Evolutionary conservation across 2,329 filamentous ascomycete genomes (phyloP), one percentile per base, ranked within the genome.

Genomic region (Aspergillus quadricinctus): DNA sequence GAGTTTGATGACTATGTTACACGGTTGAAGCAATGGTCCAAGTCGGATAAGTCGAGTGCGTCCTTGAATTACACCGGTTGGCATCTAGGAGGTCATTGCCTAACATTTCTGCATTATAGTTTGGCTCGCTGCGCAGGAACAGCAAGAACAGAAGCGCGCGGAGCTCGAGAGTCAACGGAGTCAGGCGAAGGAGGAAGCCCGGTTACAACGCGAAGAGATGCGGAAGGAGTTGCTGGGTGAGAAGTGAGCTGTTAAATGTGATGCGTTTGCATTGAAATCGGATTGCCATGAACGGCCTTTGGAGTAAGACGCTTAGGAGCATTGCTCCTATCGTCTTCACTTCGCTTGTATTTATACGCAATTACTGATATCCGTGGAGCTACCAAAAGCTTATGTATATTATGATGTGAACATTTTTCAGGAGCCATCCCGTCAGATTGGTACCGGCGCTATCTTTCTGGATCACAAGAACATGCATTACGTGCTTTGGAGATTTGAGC

Each of bases 1-100:
- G 92, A 97, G 57, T 96, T 96, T 66, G 89, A 97, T 69, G 83
- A 92, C 55, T 97, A 96, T 69, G 89, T 97, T 28, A 82, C 70
- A 50, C 86, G 87, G 66, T 75, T 99, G 70, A 97, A 96, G 80
- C 85, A 93, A 66, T 90, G 92, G 72, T 89, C 90, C 27, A 95
- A 92, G 78, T 94, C 88, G 14, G 88, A 96, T 70, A 96, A 93
- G 77, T 90, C 90, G 46, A 96, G 92, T 96, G 81, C 59, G 71
- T 69, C 28, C 31, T 14, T 23, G 23, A 29, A 28, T 29, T 31
- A 37, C 31, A 7, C 31, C 31, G 14, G 31, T 37, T 37, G 31
- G 14, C 31, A 17, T 37, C 5, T 37, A 37, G 31, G 14, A 37
- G 6, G 31, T 37, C 14, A 37, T 37, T 37, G 5, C 37, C 51